A percentile compares a stretch with the other conserved stretches of the same genome.
Conservation (phyloP, 306 rosid species). For the Trifolium repens region DNA sequence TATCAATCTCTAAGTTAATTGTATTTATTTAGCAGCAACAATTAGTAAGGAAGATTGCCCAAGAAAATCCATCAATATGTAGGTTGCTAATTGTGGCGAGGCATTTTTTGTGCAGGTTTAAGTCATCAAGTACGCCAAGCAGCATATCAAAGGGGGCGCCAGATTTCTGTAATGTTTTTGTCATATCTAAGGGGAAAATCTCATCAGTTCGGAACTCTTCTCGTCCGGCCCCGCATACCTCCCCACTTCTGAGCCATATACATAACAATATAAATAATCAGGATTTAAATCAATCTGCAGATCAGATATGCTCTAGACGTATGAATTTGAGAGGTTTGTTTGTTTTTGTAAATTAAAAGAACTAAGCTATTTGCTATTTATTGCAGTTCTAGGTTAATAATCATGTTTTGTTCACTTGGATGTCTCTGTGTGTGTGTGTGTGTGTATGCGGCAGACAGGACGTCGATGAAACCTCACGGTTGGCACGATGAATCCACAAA, state of each 20-base stretch:
- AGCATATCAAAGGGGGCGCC: constrained; percentile 72
- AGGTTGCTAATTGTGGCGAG: no score
- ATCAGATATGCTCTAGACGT: constrained; percentile 41
- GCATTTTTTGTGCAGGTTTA: constrained; percentile 60
- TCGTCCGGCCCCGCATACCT: constrained; percentile 65
- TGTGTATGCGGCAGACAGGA: constrained; percentile 48
- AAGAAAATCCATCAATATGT: neutral
- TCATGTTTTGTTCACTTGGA: constrained; percentile 5
- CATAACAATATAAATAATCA: constrained; percentile 39
- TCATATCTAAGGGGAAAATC: constrained; percentile 78
- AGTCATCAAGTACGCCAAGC: constrained; percentile 63
- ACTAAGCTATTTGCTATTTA: neutral
- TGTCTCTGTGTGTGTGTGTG: no score
- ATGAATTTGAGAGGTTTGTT: constrained; percentile 59
- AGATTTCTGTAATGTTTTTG: constrained; percentile 81
- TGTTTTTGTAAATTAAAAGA: constrained; percentile 17
- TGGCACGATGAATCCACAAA: constrained; percentile 56
- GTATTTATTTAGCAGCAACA: neutral
- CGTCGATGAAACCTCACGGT: constrained; percentile 64
- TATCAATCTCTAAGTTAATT: neutral
- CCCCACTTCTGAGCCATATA: constrained; percentile 64
- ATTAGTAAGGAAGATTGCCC: neutral
- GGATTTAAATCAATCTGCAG: constrained; percentile 29
- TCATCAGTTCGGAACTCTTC: constrained; percentile 66
- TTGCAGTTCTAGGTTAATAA: neutral